Conservation (phyloP, 805 yeast genomes). For the Geotrichum ghanense region DNA sequence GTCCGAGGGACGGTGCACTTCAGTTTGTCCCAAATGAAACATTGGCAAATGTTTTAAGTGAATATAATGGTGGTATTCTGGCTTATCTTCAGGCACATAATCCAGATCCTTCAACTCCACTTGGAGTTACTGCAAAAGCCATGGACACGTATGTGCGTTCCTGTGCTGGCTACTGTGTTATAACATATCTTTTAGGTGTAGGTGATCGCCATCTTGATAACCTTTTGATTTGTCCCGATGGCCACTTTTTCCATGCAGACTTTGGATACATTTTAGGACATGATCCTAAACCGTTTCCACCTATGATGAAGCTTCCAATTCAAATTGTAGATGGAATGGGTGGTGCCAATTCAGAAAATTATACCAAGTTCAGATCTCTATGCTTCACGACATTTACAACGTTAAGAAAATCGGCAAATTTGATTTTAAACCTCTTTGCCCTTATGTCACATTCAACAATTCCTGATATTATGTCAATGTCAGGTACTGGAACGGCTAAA, state of each 20-base stretch:
- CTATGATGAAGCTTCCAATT: slow-evolving; percentile 93
- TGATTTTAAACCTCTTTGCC: slow-evolving; percentile 82
- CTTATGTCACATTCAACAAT: slow-evolving; percentile 82
- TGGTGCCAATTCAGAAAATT: slow-evolving; percentile 76
- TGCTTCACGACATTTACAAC: slow-evolving; percentile 93
- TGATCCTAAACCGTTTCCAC: slow-evolving; percentile 98
- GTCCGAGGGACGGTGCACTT: slow-evolving; percentile 82
- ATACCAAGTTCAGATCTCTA: slow-evolving; percentile 76
- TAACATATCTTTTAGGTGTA: slow-evolving; percentile 87
- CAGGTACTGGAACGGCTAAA: slow-evolving; percentile 75
- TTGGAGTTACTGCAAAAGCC: slow-evolving; percentile 43
- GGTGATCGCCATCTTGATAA: slow-evolving; percentile 97
- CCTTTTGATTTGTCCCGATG: slow-evolving; percentile 66
- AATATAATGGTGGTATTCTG: slow-evolving; percentile 61
- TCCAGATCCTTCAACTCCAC: slow-evolving; percentile 33
- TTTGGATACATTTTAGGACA: slow-evolving; percentile 94
- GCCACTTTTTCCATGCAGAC: slow-evolving; percentile 94
- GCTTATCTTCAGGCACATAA: slow-evolving; percentile 58
- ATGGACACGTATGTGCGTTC: slow-evolving; percentile 94
- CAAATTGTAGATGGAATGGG: slow-evolving; percentile 98
- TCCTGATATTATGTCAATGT: slow-evolving; percentile 80
- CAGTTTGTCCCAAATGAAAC: slow-evolving; percentile 94
- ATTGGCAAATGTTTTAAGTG: slow-evolving; percentile 61
- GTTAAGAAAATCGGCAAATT: slow-evolving; percentile 75
- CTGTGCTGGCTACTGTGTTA: slow-evolving; percentile 96